Base-by-base conservation (phyloP, 2,329 filamentous ascomycete genomes). In the Fusarium burgessii region DNA sequence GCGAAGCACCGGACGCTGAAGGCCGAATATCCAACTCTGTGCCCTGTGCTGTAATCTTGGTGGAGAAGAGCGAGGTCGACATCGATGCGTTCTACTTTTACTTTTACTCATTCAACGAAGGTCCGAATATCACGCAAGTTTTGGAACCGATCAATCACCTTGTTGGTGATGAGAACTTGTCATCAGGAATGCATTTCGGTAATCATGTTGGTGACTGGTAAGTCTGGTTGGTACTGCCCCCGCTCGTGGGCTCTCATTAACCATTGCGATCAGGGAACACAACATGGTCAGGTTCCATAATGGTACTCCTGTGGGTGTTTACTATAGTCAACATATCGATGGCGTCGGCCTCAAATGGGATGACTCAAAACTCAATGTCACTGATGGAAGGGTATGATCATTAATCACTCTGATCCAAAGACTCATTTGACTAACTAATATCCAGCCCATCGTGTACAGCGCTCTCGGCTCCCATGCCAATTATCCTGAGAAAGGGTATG, bases 401-500 rank as follows among this genome's bases (percentile, higher is more conserved):
- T 4, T 18, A 4, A 7, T 29, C 33, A 8, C 13, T 11, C 6
- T 27, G 6, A 6, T 5, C 25, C 5, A 18, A 2, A 5, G 9
- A 27, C 8, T 33, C 13, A 7, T 20, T 18, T 3, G 0, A 15
- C 42, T 67, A 17, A 67, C 59, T 60, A 13, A 62, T 12, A 9
- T 42, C 8, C n/a, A 81, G 78, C 79, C 80, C 11, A 46, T 78
- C 10, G 76, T 78, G 0, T 81, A 79, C 27, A 81, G 80, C 36
- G 80, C 77, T 8, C 70, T 67, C 7, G 80, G 80, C 5, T 79
- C 80, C 1, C 80, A 81, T 33, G 80, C 80, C 25, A 81, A 80
- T 17, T 81, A 80, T 49, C 60, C 70, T 14, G 51, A 70, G 11
- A 11, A 66, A 20, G 80, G 80, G 80, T 80, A 71, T 51, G 72